Evolutionary conservation across 352 stramenopile genomes (phyloP), one percentile per base, ranked within the genome.

Genomic region (Globisporangium paroecandrum): DNA sequence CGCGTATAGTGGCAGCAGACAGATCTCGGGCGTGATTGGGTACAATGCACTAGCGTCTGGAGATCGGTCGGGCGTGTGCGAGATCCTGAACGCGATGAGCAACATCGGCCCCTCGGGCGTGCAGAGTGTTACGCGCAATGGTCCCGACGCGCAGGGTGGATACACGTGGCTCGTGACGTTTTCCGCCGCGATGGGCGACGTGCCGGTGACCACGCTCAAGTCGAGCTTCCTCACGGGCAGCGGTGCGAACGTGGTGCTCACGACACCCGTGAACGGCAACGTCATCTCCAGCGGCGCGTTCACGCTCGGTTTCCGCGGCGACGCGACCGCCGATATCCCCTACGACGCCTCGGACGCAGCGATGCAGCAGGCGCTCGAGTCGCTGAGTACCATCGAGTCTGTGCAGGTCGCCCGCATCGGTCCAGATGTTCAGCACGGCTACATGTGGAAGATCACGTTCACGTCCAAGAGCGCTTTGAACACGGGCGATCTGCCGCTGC

Each of bases 101-200:
- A 96, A 95, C 69, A 79, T 97, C 8, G 81, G 81, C 13, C 58
- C 79, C 0, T 64, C 51, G 15, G 84, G 84, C 38, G 75, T 94
- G 1, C 75, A 89, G 54, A 76, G 49, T 24, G 88, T 97, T 25
- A 68, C 78, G 24, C 80, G 91, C 43, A 76, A 78, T n/a, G 69
- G 66, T 5, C 77, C 86, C 1, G 89, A 98, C 66, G 72, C 83
- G 3, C 82, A 97, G 64, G 89, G 89, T 49, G 94, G 93, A 5
- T 97, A 96, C 79, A 96, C 83, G 56, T 98, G 95, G 94, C 90
- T 75, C n/a, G 76, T 99, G 38, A 93, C 76, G 15, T 98, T 98
- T 43, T 77, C 71, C 3, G 66, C 76, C 3, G 58, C 73, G 6
- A 89, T 95, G 82, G 81, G 83, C 7, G 74, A 95, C 62, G 71